A percentile compares a stretch with the other conserved stretches of the same genome.
These are phyloP conservation scores for Yarrowia sp. DNA, from an alignment of 805 yeast genomes.

Conservation along the genomic window DNA sequence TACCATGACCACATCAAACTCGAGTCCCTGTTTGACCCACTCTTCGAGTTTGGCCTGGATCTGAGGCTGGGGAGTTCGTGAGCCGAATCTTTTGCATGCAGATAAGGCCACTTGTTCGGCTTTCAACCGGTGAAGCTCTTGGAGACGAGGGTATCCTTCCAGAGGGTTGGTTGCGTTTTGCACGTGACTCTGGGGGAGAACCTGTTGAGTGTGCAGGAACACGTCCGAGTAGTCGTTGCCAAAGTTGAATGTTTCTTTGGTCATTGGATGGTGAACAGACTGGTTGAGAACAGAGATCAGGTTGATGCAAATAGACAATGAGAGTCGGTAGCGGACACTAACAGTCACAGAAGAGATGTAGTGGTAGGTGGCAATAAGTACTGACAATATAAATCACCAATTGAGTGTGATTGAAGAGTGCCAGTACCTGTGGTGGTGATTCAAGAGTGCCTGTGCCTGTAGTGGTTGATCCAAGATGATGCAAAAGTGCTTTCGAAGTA, in stretches of 20 bases:
- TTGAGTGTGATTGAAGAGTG: too few species aligned
- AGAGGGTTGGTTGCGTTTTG: constrained; percentile 71
- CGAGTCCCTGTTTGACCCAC: constrained; percentile 67
- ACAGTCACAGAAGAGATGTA: too few species aligned
- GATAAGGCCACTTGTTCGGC: constrained; percentile 60
- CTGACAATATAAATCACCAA: too few species aligned
- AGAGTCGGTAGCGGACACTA: too few species aligned
- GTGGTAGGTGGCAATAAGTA: too few species aligned
- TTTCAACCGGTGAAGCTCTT: constrained; percentile 70
- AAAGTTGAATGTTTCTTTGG: constrained; percentile 46
- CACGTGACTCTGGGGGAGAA: constrained; percentile 67
- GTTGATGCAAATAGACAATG: too few species aligned
- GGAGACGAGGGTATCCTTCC: constrained; percentile 87
- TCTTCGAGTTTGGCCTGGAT: constrained; percentile 63
- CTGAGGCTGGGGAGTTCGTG: constrained; percentile 58
- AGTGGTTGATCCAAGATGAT: too few species aligned
- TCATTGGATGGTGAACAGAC: background rate
- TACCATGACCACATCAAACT: constrained; percentile 90
- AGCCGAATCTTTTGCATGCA: constrained; percentile 71
- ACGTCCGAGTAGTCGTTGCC: constrained; percentile 79
- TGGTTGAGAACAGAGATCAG: too few species aligned
- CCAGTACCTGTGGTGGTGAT: too few species aligned
- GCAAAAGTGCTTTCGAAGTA: too few species aligned
- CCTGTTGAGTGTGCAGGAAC: constrained; percentile 65
- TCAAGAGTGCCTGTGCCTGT: too few species aligned